These are phyloP conservation scores for Trichoderma atrobrunneum DNA, from an alignment of 2,329 filamentous ascomycete genomes.

Conservation along the genomic window DNA sequence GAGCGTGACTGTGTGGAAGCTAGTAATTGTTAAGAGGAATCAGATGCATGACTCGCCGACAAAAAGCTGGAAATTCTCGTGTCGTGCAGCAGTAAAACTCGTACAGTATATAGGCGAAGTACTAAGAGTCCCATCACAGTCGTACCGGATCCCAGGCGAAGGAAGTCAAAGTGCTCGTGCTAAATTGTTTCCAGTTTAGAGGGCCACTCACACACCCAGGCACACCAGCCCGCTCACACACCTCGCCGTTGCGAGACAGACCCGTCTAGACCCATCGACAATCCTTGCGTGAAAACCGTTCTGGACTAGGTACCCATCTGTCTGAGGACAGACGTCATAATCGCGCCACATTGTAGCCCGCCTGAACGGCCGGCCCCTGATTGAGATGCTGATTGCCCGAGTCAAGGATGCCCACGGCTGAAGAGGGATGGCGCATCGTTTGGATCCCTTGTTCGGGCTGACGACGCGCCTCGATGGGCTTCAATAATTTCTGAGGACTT, in stretches of 20 bases:
- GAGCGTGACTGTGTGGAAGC: background rate
- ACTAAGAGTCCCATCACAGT: background rate
- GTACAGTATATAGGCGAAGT: background rate
- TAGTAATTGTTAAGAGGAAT: background rate
- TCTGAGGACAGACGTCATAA: background rate
- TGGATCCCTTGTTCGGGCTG: background rate
- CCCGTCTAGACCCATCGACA: background rate
- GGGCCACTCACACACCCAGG: background rate
- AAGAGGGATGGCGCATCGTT: background rate
- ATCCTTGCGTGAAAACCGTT: background rate
- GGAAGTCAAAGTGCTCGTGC: background rate
- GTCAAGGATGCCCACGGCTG: background rate
- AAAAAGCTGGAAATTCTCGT: background rate
- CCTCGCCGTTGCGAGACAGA: background rate
- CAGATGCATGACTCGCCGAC: background rate
- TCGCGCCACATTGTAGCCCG: conserved; percentile 1
- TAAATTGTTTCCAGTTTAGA: background rate
- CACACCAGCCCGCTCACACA: background rate
- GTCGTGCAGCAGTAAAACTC: background rate
- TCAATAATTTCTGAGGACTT: background rate
- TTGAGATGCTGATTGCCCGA: background rate
- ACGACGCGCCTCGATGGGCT: background rate
- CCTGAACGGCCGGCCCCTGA: background rate
- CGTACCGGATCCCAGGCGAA: background rate
- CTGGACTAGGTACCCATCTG: background rate